Percentiles rank a stretch among this genome's conserved stretches.
Evolutionary conservation across 1,139 yeast species (phyloP).

Genomic region (Yamadazyma taylorii): DNA sequence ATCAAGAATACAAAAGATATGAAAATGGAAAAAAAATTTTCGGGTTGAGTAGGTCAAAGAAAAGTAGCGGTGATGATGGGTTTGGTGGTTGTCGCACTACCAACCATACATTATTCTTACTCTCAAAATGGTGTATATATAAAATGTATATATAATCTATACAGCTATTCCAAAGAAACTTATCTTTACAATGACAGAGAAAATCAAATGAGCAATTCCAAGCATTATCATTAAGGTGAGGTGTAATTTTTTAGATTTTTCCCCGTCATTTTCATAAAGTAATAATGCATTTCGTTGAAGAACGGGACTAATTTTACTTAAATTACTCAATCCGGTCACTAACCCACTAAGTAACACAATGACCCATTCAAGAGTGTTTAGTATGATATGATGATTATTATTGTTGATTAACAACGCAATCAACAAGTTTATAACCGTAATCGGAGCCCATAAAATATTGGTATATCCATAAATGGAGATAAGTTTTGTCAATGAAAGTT

Average conservation of each 20-base stretch:
- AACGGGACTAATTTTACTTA: slow-evolving; percentile 44
- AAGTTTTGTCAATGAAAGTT: slow-evolving; percentile 40
- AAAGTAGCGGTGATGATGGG: too few species aligned
- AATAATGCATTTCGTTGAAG: slow-evolving; percentile 35
- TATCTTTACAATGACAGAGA: slow-evolving; percentile 49
- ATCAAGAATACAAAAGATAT: not conserved
- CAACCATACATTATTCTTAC: too few species aligned
- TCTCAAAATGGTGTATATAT: too few species aligned
- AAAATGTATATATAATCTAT: not conserved
- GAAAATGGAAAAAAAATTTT: too few species aligned
- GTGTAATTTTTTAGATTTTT: slow-evolving; percentile 21
- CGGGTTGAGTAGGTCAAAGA: too few species aligned
- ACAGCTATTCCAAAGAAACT: slow-evolving; percentile 44
- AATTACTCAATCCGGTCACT: slow-evolving; percentile 49
- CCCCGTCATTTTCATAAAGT: slow-evolving; percentile 27
- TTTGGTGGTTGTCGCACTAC: slow-evolving; percentile 2
- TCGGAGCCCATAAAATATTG: slow-evolving; percentile 77
- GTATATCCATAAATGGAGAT: slow-evolving; percentile 78
- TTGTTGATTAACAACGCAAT: slow-evolving; percentile 47
- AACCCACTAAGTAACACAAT: slow-evolving; percentile 47
- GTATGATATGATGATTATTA: slow-evolving; percentile 29
- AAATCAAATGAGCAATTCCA: slow-evolving; percentile 39
- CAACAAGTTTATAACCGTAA: slow-evolving; percentile 56
- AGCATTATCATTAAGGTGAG: slow-evolving; percentile 26
- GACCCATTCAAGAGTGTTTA: slow-evolving; percentile 47